Base-by-base conservation (phyloP, 1,284 basidiomycete genomes). In the Austroboletus novae-zelandiae region DNA sequence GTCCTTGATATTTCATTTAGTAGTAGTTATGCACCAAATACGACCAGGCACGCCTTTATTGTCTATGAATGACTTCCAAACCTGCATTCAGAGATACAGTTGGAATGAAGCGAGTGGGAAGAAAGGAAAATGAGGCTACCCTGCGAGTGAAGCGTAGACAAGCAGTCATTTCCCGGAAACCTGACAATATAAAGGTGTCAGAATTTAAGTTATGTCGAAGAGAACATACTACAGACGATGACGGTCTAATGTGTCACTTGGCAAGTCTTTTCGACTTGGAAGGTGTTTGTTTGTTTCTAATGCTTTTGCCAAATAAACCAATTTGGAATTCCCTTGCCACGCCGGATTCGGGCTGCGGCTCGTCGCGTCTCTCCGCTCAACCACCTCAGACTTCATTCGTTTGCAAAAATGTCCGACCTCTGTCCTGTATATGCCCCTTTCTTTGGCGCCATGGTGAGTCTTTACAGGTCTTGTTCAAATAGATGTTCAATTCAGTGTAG, bases 381-480 rank as follows among this genome's bases (percentile, higher is more conserved):
- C 32, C 15, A 34, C 32, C 55, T 58, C 32, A 11, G 32, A 9
- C 39, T 43, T 23, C 27, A 27, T 48, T 53, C 7, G 31, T 42
- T 40, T 36, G 48, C 54, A 50, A 43, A 56, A 47, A 89, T 91
- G 87, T 89, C 90, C 62, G 92, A 94, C 65, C 79, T 92, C 61
- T 95, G 93, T 74, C 92, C 93, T 47, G 91, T 93, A 52, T 95
- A 95, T 74, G 91, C 94, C 57, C 94, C 96, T 64, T 98, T 98
- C 80, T 98, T 98, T 67, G 91, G 94, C 67, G 91, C 91, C 53
- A 93, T 97, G 92, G 91, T 91, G 61, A 69, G 89, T 74, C 18
- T 9, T 34, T 5, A 27, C 25, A 4, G 48, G 31, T 35, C 7
- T 25, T 43, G 41, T 45, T 44, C n/a, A 17, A 29, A 32, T 54